Conservation (phyloP, 1,139 yeast genomes). For the Taiozyma onychis region DNA sequence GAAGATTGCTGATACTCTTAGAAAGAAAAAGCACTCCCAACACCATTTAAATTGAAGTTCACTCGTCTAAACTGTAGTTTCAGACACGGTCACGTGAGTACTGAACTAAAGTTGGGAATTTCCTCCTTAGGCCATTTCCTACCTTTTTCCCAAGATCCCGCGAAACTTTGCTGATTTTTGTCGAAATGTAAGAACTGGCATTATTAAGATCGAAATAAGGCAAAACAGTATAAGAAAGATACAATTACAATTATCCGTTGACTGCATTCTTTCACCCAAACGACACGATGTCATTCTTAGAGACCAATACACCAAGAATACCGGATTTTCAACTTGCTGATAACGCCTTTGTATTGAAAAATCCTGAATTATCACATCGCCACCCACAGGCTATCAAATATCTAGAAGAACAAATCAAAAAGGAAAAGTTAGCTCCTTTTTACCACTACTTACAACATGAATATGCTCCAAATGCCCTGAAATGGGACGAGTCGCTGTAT, state of each 20-base stretch:
- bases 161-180: background rate
- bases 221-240: background rate
- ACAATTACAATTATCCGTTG: background rate
- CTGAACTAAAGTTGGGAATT: background rate
- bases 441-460: conserved; percentile 63
- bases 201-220: background rate
- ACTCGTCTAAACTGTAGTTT: too few species aligned
- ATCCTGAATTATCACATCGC: conserved; percentile 32
- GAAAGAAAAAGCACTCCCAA: too few species aligned
- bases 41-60: too few species aligned
- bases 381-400: conserved; percentile 40
- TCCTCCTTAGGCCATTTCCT: background rate
- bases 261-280: background rate
- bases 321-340: conserved; percentile 83
- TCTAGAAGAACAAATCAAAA: conserved; percentile 49
- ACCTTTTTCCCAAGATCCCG: background rate
- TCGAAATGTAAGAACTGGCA: background rate
- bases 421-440: conserved; percentile 76
- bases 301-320: conserved; percentile 32
- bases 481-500: conserved; percentile 58
- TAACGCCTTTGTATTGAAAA: conserved; percentile 58
- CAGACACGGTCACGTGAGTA: background rate
- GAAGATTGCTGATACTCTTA: too few species aligned
- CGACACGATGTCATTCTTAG: conserved; percentile 7
- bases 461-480: conserved; percentile 29